Conservation (phyloP, 768 basidiomycete genomes). For the Rhodocollybia butyracea region DNA sequence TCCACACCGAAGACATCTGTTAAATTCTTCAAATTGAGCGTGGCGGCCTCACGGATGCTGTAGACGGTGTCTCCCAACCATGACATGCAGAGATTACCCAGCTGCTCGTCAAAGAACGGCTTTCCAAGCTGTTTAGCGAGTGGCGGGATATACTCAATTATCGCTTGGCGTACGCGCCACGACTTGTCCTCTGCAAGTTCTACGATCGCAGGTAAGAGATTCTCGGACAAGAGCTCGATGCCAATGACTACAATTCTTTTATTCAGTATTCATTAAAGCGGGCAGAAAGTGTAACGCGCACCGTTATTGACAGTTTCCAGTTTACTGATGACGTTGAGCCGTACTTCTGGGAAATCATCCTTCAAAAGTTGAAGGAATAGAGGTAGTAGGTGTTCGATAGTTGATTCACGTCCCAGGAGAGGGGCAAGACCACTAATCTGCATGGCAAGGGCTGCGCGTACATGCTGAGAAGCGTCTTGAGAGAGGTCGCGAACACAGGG, state of each 20-base stretch:
- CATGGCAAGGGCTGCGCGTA: conserved; percentile 92
- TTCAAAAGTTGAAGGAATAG: conserved; percentile 95
- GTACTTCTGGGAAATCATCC: conserved; percentile 98
- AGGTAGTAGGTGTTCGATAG: conserved; percentile 94
- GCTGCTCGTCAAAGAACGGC: conserved; percentile 95
- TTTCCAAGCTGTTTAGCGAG: conserved; percentile 97
- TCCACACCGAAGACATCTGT: conserved; percentile 99
- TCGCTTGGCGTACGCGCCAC: conserved; percentile 98
- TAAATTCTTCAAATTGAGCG: conserved; percentile 92
- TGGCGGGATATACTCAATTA: conserved; percentile 99
- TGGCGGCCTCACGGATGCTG: conserved; percentile 98
- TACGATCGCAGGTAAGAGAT: conserved; percentile 94
- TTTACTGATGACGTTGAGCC: conserved; percentile 97
- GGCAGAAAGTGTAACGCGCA: conserved; percentile 31
- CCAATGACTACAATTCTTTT: conserved; percentile 74
- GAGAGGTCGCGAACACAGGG: conserved; percentile 95
- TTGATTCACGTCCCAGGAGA: conserved; percentile 87
- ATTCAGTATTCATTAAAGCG: not conserved
- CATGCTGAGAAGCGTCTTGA: conserved; percentile 93
- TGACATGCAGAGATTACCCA: conserved; percentile 96
- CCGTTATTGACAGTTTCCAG: conserved; percentile 93
- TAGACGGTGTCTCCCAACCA: conserved; percentile 99
- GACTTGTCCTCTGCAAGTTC: conserved; percentile 99
- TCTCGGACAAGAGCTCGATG: conserved; percentile 90
- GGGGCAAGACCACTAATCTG: conserved; percentile 97